phyloP scores from a whole-genome alignment of 2,329 filamentous ascomycete species.

The Colletotrichum horii region DNA sequence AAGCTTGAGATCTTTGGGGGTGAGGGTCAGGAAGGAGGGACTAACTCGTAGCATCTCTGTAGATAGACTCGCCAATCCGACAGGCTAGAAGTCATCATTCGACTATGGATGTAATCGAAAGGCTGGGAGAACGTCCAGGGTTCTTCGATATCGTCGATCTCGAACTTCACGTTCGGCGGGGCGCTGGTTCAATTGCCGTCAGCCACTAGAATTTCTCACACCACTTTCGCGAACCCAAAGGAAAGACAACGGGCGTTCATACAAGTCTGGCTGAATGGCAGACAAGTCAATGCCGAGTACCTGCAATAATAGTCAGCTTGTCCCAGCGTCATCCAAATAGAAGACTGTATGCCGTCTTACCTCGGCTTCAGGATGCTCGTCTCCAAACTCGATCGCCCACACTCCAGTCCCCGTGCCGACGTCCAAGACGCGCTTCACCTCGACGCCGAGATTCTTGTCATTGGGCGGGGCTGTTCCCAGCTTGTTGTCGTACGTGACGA shows the following conservation, averaged over 20 bases:
- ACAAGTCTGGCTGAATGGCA: constrained; percentile 42
- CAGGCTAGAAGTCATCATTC: constrained; percentile 32
- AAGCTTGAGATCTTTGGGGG: fast-evolving
- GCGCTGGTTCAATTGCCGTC: constrained; percentile 33
- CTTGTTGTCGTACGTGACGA: constrained; percentile 26
- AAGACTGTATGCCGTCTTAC: not conserved
- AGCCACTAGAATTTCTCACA: fast-evolving
- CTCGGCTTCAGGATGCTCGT: constrained; percentile 33
- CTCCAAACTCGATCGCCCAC: constrained; percentile 37
- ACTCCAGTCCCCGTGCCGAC: constrained; percentile 34
- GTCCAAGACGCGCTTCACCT: constrained; percentile 29
- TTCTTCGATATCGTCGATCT: constrained; percentile 45
- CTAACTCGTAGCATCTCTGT: constrained; percentile 35
- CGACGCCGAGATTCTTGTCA: not conserved
- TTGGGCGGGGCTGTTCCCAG: constrained; percentile 22
- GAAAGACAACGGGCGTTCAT: fast-evolving
- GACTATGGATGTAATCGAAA: constrained; percentile 29
- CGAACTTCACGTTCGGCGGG: constrained; percentile 55
- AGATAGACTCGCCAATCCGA: constrained; percentile 25
- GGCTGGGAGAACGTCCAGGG: constrained; percentile 39
- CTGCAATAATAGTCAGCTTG: not conserved
- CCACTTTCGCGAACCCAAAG: fast-evolving
- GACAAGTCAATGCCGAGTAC: constrained; percentile 45
- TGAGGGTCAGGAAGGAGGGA: not conserved
- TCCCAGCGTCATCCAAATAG: fast-evolving